Evolutionary conservation across 2,329 filamentous ascomycete species (phyloP).

Genomic region (Ophiostoma sp.): DNA sequence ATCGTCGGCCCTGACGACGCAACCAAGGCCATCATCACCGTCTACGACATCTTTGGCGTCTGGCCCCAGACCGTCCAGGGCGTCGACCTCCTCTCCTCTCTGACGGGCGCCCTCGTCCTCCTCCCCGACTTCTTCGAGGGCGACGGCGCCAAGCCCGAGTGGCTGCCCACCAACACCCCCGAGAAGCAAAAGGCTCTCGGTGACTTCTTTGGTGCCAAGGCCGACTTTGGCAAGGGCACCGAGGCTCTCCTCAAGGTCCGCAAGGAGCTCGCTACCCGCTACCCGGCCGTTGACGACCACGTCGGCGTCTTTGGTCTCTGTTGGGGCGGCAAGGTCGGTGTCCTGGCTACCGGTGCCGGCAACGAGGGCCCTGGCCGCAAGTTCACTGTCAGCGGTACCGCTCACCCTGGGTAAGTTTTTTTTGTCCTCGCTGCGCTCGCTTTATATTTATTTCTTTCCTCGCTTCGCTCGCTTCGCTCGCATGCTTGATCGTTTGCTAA

Average conservation of each 20-base stretch:
- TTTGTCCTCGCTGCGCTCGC: not conserved
- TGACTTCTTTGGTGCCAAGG: constrained; percentile 32
- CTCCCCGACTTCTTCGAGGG: constrained; percentile 46
- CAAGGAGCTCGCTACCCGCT: constrained; percentile 37
- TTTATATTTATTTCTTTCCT: not conserved
- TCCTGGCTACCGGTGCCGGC: constrained; percentile 40
- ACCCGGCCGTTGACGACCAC: constrained; percentile 42
- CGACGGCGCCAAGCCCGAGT: constrained; percentile 35
- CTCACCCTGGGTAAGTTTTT: constrained; percentile 36
- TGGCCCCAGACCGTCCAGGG: constrained; percentile 50
- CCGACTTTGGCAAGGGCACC: constrained; percentile 35
- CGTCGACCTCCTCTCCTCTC: constrained; percentile 46
- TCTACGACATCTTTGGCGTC: constrained; percentile 52
- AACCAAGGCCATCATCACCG: constrained; percentile 43
- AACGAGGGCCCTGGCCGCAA: constrained; percentile 40
- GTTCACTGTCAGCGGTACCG: constrained; percentile 41
- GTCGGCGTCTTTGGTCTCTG: constrained; percentile 50
- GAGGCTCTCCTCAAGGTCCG: constrained; percentile 38
- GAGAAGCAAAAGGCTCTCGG: constrained; percentile 42
- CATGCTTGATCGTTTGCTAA: not conserved
- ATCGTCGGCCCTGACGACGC: constrained; percentile 39
- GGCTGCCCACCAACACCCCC: constrained; percentile 45
- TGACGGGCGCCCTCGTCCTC: constrained; percentile 43
- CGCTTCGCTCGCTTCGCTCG: not conserved
- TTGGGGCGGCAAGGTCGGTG: constrained; percentile 51